These are phyloP conservation scores for Penicillium occitanis DNA, from an alignment of 2,329 filamentous ascomycete species.

Conservation along the genomic window DNA sequence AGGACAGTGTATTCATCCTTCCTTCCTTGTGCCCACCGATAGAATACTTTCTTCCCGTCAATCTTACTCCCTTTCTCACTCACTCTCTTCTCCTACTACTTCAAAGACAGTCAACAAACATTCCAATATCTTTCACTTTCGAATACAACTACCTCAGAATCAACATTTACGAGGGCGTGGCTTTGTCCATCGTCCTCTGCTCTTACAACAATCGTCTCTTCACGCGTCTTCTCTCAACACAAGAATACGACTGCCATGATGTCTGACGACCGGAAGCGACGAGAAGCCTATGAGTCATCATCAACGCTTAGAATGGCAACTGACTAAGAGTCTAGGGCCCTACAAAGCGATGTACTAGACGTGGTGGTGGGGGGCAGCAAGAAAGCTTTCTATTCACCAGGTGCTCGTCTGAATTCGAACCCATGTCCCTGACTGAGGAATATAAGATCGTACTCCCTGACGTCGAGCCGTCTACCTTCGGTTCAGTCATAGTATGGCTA, in stretches of 20 bases:
- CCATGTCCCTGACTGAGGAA: background rate
- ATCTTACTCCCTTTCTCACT: background rate
- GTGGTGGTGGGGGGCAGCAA: background rate
- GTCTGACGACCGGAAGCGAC: background rate
- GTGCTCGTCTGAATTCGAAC: background rate
- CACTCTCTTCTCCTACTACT: background rate
- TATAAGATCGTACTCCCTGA: background rate
- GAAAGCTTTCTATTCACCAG: background rate
- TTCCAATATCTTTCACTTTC: background rate
- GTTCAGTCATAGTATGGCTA: background rate
- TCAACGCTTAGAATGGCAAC: background rate
- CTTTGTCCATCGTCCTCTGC: background rate
- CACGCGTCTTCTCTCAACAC: background rate
- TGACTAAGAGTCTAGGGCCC: background rate
- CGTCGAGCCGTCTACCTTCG: background rate
- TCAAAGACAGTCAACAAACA: background rate
- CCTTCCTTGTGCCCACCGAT: background rate
- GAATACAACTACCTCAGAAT: background rate
- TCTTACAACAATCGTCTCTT: background rate
- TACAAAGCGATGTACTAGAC: background rate
- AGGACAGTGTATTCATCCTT: background rate
- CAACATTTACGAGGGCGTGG: background rate
- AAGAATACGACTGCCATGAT: background rate
- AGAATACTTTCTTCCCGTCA: background rate
- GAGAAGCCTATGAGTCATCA: background rate